phyloP scores from a whole-genome alignment of 768 basidiomycete species.

The Lyophyllum decastes region DNA sequence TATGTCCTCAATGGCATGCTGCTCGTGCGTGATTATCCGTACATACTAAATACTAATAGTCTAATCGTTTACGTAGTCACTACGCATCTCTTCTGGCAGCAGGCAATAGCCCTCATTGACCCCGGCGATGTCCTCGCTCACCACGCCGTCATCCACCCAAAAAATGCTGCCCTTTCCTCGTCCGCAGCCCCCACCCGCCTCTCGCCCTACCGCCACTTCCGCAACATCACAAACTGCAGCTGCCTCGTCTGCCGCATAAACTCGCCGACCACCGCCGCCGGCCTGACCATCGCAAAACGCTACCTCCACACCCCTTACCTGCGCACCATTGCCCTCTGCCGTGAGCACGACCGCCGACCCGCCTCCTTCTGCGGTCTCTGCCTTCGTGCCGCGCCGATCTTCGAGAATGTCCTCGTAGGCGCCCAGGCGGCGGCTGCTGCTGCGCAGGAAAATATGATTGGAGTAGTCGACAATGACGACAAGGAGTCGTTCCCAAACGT shows the following conservation, averaged over 20 bases:
- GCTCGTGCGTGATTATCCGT: conserved; percentile 49
- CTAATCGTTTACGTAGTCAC: conserved; percentile 46
- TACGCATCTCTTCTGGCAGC: conserved; percentile 70
- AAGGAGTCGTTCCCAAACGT: conserved; percentile 65
- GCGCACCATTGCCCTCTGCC: conserved; percentile 53
- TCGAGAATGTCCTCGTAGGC: conserved; percentile 27
- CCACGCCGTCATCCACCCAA: conserved; percentile 47
- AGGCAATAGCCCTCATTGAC: conserved; percentile 62
- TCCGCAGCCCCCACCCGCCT: conserved; percentile 37
- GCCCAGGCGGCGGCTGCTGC: conserved; percentile 16
- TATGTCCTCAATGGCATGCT: conserved; percentile 60
- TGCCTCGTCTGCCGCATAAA: conserved; percentile 77
- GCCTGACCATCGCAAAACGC: conserved; percentile 55
- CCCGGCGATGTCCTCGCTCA: conserved; percentile 57
- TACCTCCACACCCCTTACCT: conserved; percentile 40
- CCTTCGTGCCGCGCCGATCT: conserved; percentile 58
- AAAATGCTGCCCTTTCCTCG: conserved; percentile 34
- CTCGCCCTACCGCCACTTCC: conserved; percentile 63
- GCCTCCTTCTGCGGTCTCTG: conserved; percentile 66
- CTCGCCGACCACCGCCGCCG: conserved; percentile 47
- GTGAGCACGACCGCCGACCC: conserved; percentile 60
- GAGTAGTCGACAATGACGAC: conserved; percentile 72
- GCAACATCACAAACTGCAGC: conserved; percentile 50
- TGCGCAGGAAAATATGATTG: conserved; percentile 34
- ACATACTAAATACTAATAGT: not conserved